Percentiles rank a stretch among this genome's conserved stretches.
Conservation (phyloP, 345 rosid genomes). For the Arabidopsis thaliana region DNA sequence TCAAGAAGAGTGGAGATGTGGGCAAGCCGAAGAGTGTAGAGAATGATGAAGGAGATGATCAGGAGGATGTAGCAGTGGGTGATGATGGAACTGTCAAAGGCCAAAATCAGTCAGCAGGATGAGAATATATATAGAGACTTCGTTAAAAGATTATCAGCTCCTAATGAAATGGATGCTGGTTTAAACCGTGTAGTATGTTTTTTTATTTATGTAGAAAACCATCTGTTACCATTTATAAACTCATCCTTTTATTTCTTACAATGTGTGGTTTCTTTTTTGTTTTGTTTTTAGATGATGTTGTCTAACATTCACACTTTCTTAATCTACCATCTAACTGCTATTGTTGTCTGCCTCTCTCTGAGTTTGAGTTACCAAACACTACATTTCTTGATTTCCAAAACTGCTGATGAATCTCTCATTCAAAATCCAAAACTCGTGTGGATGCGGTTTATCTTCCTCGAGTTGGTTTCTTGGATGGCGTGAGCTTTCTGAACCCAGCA, state of each 20-base stretch:
- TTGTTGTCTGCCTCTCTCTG: neutral
- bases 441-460: conserved; percentile 42
- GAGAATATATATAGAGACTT: neutral
- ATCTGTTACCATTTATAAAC: neutral
- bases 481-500: conserved; percentile 79
- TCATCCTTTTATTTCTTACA: neutral
- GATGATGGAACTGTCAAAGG: conserved; percentile 35
- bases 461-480: conserved; percentile 61
- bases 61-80: conserved; percentile 32
- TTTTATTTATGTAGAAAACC: neutral
- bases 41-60: neutral
- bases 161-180: neutral
- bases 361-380: neutral
- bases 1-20: conserved; percentile 34
- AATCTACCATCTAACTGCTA: conserved; percentile 19
- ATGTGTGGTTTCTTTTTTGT: neutral
- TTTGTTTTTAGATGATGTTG: conserved; percentile 6
- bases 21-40: conserved; percentile 14
- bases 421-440: conserved; percentile 13
- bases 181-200: neutral
- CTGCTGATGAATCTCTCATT: conserved; percentile 25
- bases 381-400: conserved; percentile 17
- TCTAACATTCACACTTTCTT: conserved; percentile 28
- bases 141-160: neutral
- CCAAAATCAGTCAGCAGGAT: conserved; percentile 38